These are phyloP conservation scores for Orbilia brochopaga DNA, from an alignment of 2,329 filamentous ascomycete genomes.

Conservation along the genomic window DNA sequence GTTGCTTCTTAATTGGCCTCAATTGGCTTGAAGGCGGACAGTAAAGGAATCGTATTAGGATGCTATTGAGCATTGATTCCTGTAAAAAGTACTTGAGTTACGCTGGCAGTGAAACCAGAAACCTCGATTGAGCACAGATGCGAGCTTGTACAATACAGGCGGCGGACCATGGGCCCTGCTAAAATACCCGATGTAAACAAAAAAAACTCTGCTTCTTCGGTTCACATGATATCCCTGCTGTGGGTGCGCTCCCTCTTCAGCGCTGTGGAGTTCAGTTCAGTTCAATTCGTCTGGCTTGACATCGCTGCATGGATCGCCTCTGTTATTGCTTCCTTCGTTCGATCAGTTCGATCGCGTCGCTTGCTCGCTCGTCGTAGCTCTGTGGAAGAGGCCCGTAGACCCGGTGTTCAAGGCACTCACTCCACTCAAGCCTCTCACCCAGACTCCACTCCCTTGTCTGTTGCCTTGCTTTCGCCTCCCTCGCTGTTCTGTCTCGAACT, in stretches of 20 bases:
- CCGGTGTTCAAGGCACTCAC: background rate
- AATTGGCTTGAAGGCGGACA: too few species aligned
- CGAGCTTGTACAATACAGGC: background rate
- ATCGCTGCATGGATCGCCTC: background rate
- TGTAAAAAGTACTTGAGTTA: background rate
- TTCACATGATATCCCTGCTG: constrained; percentile 4
- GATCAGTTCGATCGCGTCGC: constrained; percentile 4
- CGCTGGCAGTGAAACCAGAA: too few species aligned
- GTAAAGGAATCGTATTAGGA: background rate
- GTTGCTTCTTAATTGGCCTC: background rate
- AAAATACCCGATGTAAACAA: constrained; percentile 2
- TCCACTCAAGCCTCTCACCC: background rate
- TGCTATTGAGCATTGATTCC: background rate
- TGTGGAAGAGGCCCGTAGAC: constrained; percentile 1
- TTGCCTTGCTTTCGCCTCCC: too few species aligned
- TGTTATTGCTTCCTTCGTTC: constrained; percentile 5
- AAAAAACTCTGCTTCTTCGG: background rate
- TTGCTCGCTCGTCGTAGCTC: background rate
- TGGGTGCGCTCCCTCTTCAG: background rate
- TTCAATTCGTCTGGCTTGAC: background rate
- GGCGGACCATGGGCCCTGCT: too few species aligned
- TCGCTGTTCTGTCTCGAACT: too few species aligned
- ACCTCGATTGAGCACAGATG: constrained; percentile 1
- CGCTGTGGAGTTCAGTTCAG: too few species aligned
- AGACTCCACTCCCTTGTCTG: too few species aligned